Conservation (phyloP, 768 basidiomycete genomes). For the Suillus luteus region DNA sequence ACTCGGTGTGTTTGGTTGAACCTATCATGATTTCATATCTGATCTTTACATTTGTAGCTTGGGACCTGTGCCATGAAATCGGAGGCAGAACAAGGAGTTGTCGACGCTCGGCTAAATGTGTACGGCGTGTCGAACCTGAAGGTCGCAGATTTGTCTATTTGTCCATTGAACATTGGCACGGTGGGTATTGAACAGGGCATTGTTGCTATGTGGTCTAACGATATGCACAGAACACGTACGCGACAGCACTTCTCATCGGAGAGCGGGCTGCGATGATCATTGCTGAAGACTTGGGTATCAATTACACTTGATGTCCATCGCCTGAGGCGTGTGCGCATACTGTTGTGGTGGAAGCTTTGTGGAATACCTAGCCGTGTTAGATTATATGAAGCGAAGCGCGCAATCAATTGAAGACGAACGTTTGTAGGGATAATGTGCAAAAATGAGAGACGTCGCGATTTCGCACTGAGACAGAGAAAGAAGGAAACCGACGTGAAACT, state of each 20-base stretch:
- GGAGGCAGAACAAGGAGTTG: constrained; percentile 56
- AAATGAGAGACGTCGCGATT: no score
- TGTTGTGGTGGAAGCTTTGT: no score
- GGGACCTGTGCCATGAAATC: constrained; percentile 73
- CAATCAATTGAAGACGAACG: no score
- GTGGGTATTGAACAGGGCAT: constrained; percentile 19
- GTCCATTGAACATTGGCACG: constrained; percentile 39
- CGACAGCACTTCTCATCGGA: constrained; percentile 27
- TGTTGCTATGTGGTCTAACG: neutral
- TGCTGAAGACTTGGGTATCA: constrained; percentile 24
- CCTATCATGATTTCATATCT: neutral
- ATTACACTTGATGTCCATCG: constrained; percentile 23
- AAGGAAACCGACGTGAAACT: no score
- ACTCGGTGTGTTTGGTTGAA: constrained; percentile 27
- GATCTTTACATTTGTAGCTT: constrained; percentile 36
- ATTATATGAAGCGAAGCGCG: no score
- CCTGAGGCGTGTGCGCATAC: neutral
- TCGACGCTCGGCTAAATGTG: constrained; percentile 62
- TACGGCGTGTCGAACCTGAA: constrained; percentile 61
- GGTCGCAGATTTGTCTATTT: constrained; percentile 54
- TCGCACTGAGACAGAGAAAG: no score
- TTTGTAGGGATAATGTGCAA: no score
- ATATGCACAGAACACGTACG: constrained; percentile 25
- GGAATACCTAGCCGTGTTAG: no score
- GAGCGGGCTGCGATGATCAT: constrained; percentile 28